A percentile compares a stretch with the other conserved stretches of the same genome.
These are phyloP conservation scores for Globisporangium sylvaticum DNA, from an alignment of 352 stramenopile species.

Conservation along the genomic window DNA sequence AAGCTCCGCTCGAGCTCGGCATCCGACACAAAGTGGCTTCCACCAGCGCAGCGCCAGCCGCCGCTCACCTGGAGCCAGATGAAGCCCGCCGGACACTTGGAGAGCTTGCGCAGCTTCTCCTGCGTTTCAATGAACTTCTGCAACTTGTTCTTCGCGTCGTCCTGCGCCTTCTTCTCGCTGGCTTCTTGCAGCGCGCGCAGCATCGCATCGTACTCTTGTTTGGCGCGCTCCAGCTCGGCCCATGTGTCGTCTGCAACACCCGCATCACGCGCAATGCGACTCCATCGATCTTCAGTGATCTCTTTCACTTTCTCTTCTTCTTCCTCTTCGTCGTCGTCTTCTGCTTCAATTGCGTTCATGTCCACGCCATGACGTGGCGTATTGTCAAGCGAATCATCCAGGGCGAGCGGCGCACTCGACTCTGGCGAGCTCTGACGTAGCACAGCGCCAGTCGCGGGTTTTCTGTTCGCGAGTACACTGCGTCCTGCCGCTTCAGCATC, in stretches of 20 bases:
- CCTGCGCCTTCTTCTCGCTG: slow-evolving; percentile 9
- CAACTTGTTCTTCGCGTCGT: slow-evolving; percentile 27
- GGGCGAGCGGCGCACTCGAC: not conserved
- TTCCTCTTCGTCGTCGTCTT: slow-evolving; percentile 15
- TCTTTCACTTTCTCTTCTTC: slow-evolving; percentile 13
- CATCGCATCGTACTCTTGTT: slow-evolving; percentile 46
- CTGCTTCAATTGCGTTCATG: slow-evolving; percentile 14
- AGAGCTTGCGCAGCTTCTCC: slow-evolving; percentile 57
- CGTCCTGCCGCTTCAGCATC: slow-evolving; percentile 41
- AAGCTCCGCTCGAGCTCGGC: slow-evolving; percentile 56
- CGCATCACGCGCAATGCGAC: slow-evolving; percentile 28
- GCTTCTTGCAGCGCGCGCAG: slow-evolving; percentile 19
- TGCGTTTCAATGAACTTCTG: slow-evolving; percentile 35
- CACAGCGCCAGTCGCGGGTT: slow-evolving; percentile 26
- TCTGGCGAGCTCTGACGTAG: slow-evolving; percentile 23
- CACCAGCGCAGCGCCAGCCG: slow-evolving; percentile 79
- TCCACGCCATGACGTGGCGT: not conserved
- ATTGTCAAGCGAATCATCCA: slow-evolving; percentile 10
- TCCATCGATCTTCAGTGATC: slow-evolving; percentile 14
- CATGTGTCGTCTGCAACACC: slow-evolving; percentile 62
- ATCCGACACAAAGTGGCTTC: slow-evolving; percentile 73
- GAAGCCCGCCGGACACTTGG: slow-evolving; percentile 62
- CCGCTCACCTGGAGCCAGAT: slow-evolving; percentile 51
- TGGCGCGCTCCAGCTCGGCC: slow-evolving; percentile 61
- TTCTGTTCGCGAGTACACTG: slow-evolving; percentile 33